Base-by-base conservation (phyloP, 768 basidiomycete genomes). In the Rhodotorula diobovata region DNA sequence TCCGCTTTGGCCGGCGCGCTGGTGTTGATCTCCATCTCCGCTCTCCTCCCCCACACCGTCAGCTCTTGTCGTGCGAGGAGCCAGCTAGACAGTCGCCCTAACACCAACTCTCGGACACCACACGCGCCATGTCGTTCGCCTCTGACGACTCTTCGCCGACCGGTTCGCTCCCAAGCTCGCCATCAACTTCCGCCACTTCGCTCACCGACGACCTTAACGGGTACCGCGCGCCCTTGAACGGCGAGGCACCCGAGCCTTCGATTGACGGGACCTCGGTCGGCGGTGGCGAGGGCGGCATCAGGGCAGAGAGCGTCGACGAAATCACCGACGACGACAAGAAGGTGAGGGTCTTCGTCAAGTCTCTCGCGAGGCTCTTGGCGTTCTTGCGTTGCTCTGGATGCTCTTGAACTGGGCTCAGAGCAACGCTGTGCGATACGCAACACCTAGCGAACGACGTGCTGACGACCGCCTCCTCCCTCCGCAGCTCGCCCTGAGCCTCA, bases 401-500 rank as follows among this genome's bases (percentile, higher is more conserved):
- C 55, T 57, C 34, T 57, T 25, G 9, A 34, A 5, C n/a, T n/a
- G n/a, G n/a, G n/a, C n/a, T n/a, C n/a, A 54, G 48, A 25, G 46
- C 25, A 23, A 11, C 23, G 25, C 25, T 46, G 45, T 21, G 21
- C 2, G 45, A 4, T 21, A 10, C 15, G 45, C 18, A 6, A 11
- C 15, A 14, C 1, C 32, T 1, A 15, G 7, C 14, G 16, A 14
- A 15, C 21, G 54, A 11, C 5, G 14, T 30, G 41, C 55, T n/a
- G 23, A 30, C 50, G 10, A 1, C 39, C 43, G 7, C 37, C 10
- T 51, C 0, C 23, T 35, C 9, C 28, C 6, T 7, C 25, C 35
- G 23, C 62, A 78, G 76, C 65, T 66, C 54, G 78, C 78, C 15
- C 67, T 78, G 3, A 34, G 63, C 28, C 71, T 96, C 68, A 99